Evolutionary conservation across 2,329 filamentous ascomycete species (phyloP).

Genomic region (Fusarium sacchari): DNA sequence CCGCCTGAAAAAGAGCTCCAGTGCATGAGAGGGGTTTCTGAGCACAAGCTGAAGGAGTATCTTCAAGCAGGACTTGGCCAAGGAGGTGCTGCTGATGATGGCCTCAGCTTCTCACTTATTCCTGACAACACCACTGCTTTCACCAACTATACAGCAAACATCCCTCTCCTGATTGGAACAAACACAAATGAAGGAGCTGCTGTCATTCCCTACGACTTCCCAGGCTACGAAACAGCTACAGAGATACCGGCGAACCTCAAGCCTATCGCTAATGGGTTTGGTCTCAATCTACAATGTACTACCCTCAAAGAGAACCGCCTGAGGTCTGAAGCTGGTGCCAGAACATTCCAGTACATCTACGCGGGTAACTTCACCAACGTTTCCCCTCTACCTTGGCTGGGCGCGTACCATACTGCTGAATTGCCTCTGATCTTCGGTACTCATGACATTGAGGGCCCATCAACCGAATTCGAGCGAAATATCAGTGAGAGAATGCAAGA

Average conservation of each 20-base stretch:
- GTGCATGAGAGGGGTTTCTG: slow-evolving; percentile 20
- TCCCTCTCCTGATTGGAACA: slow-evolving; percentile 30
- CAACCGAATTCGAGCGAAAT: slow-evolving; percentile 13
- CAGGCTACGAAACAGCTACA: slow-evolving; percentile 20
- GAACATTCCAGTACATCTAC: slow-evolving; percentile 32
- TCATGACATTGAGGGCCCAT: not conserved
- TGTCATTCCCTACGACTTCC: slow-evolving; percentile 24
- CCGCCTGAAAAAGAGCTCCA: not conserved
- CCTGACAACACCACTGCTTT: slow-evolving; percentile 26
- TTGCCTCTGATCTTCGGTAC: slow-evolving; percentile 34
- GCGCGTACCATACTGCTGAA: slow-evolving; percentile 31
- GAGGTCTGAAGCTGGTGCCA: slow-evolving; percentile 17
- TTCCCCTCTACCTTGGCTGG: slow-evolving; percentile 30
- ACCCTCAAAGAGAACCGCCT: slow-evolving; percentile 19
- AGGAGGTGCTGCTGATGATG: slow-evolving; percentile 30
- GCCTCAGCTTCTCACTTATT: slow-evolving; percentile 7
- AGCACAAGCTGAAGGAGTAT: slow-evolving; percentile 13
- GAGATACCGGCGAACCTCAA: slow-evolving; percentile 11
- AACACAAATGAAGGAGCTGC: slow-evolving; percentile 31
- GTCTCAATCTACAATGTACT: slow-evolving; percentile 24
- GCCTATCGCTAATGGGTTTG: slow-evolving; percentile 6
- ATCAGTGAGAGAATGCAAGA: slow-evolving; percentile 33
- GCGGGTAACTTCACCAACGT: slow-evolving; percentile 35
- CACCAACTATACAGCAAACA: not conserved
- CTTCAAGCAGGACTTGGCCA: slow-evolving; percentile 19